phyloP scores from a whole-genome alignment of 768 basidiomycete genomes.

The Suillus plorans region DNA sequence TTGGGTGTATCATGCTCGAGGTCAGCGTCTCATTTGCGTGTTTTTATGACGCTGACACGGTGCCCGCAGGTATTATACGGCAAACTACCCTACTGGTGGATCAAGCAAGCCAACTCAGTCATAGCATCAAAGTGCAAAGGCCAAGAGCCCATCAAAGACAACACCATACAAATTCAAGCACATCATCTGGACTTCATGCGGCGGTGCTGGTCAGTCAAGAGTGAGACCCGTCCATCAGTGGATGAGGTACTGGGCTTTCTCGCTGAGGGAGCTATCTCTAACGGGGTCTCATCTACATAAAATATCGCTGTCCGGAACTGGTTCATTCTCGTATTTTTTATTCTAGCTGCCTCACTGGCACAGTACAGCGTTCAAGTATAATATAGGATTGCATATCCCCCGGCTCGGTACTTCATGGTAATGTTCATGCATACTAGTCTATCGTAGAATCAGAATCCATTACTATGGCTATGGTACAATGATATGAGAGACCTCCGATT shows the following conservation, averaged over 20 bases:
- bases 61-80: conserved; percentile 20
- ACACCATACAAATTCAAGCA: conserved; percentile 32
- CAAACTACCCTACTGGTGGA: conserved; percentile 23
- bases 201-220: conserved; percentile 35
- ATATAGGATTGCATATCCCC: background rate
- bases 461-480: background rate
- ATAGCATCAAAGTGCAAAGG: conserved; percentile 15
- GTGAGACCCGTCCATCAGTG: conserved; percentile 6
- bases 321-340: background rate
- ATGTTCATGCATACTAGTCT: background rate
- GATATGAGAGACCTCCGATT: background rate
- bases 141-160: conserved; percentile 9
- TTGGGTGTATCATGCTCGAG: conserved; percentile 35
- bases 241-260: conserved; percentile 7
- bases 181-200: conserved; percentile 43
- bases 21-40: conserved; percentile 27
- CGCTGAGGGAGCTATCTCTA: background rate
- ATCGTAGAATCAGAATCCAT: background rate
- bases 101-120: no score
- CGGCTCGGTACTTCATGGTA: background rate
- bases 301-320: background rate
- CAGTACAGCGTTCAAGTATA: background rate
- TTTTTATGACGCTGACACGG: background rate
- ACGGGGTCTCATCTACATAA: background rate
- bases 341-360: background rate